Base-by-base conservation (phyloP, 352 stramenopile species). In the Phytophthora ohioensis region DNA sequence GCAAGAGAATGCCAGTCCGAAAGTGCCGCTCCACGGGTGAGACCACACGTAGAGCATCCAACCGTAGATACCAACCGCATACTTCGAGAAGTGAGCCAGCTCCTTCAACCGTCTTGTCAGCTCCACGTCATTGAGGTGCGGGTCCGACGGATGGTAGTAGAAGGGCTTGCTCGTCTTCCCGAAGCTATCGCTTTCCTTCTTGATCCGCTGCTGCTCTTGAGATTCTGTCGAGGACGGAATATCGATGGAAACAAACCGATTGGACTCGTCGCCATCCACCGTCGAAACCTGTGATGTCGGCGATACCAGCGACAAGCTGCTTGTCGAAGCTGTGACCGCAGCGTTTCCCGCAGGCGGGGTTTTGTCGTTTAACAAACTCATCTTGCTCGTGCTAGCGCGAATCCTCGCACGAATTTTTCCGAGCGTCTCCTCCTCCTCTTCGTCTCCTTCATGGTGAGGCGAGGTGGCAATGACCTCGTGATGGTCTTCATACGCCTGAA, bases 41-140 rank as follows among this genome's bases (percentile, higher is more conserved):
- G 87, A 94, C 90, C 90, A 96, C 31, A 96, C 84, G 66, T 92
- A 96, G 45, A 96, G 73, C 88, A 96, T 96, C 90, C 90, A 96
- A 9, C 90, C 90, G 69, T 95, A 96, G 56, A 96, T 96, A 10
- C 90, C 87, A 32, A 95, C 76, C 0, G 90, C 85, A 64, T 93
- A 96, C 69, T 92, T 88, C n/a, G 87, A 95, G 54, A 81, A 94
- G 52, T 96, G 78, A n/a, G 88, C 88, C 17, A 95, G 63, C 38
- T 96, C 85, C 21, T 87, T 63, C 17, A 96, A 56, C 34, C 70
- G 76, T 31, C 66, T 64, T 3, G 71, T 78, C 48, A 92, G 75
- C 31, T 88, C 76, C 21, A 79, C 46, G 54, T 94, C 83, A 27
- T 73, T 49, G 13, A 78, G 68, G 48, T 81, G 55, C 7, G 69